These are phyloP conservation scores for Leccinum aurantiacum DNA, from an alignment of 768 basidiomycete genomes.

Conservation along the genomic window DNA sequence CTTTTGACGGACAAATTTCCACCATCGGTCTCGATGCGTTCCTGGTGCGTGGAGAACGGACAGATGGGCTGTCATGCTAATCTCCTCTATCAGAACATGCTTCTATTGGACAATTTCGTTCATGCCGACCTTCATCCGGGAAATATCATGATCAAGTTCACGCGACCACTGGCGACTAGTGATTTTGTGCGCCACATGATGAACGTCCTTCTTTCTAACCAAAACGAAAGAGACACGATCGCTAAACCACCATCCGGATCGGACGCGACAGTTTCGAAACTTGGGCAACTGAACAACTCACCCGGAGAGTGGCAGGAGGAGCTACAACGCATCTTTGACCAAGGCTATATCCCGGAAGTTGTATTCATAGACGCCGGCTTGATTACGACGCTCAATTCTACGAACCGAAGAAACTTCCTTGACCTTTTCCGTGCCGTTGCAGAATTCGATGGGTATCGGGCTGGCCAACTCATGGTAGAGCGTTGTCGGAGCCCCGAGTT, in stretches of 20 bases:
- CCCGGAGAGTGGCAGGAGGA: constrained; percentile 69
- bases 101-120: constrained; percentile 95
- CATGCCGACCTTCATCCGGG: constrained; percentile 91
- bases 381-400: constrained; percentile 79
- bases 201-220: constrained; percentile 48
- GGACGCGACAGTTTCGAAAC: constrained; percentile 64
- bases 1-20: constrained; percentile 86
- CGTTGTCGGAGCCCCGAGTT: constrained; percentile 90
- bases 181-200: constrained; percentile 64
- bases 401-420: constrained; percentile 90
- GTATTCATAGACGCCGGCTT: constrained; percentile 97
- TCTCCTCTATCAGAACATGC: constrained; percentile 74
- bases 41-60: constrained; percentile 54
- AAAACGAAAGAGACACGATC: constrained; percentile 21
- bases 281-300: constrained; percentile 59
- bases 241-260: constrained; percentile 43
- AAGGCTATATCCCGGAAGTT: constrained; percentile 90
- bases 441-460: constrained; percentile 94
- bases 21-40: constrained; percentile 95
- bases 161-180: constrained; percentile 73
- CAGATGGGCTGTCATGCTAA: constrained; percentile 3
- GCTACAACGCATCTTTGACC: constrained; percentile 54
- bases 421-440: constrained; percentile 96
- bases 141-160: constrained; percentile 98
- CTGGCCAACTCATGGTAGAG: constrained; percentile 95